Evolutionary conservation across 73 alveolate species (phyloP).

Genomic region (Urostyla sp.): DNA sequence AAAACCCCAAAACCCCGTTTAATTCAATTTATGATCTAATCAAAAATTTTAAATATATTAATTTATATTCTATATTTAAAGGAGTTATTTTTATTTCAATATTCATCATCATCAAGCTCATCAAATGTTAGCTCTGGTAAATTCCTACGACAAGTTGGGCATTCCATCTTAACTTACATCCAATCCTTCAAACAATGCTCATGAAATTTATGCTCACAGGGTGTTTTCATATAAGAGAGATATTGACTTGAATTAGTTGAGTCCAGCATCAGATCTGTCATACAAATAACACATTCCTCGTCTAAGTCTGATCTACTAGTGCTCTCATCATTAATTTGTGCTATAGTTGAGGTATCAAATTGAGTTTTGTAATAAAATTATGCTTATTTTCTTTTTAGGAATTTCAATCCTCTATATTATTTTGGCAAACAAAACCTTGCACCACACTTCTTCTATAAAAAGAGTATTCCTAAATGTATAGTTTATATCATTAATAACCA

Average conservation of each 20-base stretch:
- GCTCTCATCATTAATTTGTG: background rate
- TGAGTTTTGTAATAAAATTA: background rate
- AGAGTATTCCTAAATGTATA: background rate
- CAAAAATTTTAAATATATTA: too few relatives aligned
- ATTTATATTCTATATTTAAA: too few relatives aligned
- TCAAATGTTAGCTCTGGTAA: slow-evolving; percentile 23
- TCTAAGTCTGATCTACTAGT: background rate
- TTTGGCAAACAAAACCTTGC: slow-evolving; percentile 57
- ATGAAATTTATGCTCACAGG: slow-evolving; percentile 63
- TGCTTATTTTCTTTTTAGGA: background rate
- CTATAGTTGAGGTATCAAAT: too few relatives aligned
- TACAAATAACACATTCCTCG: slow-evolving; percentile 58
- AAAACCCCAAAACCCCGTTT: too few relatives aligned
- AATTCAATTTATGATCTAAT: too few relatives aligned
- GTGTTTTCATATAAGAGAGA: slow-evolving; percentile 64
- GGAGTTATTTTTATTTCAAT: too few relatives aligned
- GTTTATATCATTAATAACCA: background rate
- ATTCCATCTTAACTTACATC: slow-evolving; percentile 67
- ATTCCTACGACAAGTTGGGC: slow-evolving; percentile 58
- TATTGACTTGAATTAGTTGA: background rate
- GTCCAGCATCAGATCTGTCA: slow-evolving; percentile 20
- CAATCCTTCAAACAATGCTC: slow-evolving; percentile 49
- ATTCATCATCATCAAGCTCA: background rate
- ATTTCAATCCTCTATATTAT: slow-evolving; percentile 9
- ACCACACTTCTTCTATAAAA: slow-evolving; percentile 23